phyloP scores from a whole-genome alignment of 2,329 filamentous ascomycete species.

The Keithomyces neogunnii region DNA sequence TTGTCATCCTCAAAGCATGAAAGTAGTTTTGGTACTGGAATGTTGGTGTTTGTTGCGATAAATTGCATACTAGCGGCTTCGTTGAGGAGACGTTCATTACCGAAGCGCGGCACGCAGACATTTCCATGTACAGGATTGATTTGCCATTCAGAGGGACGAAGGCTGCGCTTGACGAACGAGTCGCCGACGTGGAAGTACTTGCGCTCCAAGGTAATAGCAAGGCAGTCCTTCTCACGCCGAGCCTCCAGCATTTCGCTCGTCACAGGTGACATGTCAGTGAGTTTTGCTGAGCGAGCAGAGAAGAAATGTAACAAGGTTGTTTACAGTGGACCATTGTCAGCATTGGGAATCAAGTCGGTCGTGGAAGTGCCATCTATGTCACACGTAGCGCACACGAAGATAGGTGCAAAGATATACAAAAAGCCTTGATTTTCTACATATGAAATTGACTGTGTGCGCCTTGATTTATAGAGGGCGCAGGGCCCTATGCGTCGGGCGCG shows the following conservation, averaged over 20 bases:
- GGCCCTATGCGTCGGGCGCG: too few relatives aligned
- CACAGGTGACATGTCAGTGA: slow-evolving; percentile 3
- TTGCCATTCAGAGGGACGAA: slow-evolving; percentile 8
- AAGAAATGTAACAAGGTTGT: too few relatives aligned
- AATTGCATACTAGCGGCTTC: slow-evolving; percentile 10
- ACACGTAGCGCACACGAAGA: too few relatives aligned
- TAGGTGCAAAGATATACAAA: too few relatives aligned
- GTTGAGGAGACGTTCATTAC: slow-evolving; percentile 12
- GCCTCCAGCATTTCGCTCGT: slow-evolving; percentile 6
- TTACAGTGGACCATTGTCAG: too few relatives aligned
- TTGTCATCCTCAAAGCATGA: slow-evolving; percentile 8
- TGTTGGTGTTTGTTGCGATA: slow-evolving; percentile 9
- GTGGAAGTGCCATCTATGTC: too few relatives aligned
- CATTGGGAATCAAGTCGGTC: too few relatives aligned
- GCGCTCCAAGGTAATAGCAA: slow-evolving; percentile 3
- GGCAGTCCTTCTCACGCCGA: slow-evolving; percentile 5
- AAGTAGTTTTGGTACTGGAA: slow-evolving; percentile 13
- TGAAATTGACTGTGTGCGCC: too few relatives aligned
- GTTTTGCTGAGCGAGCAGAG: slow-evolving; percentile 6
- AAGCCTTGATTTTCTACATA: too few relatives aligned
- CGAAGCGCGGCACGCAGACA: slow-evolving; percentile 7
- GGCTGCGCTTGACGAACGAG: slow-evolving; percentile 7
- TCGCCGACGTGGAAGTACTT: slow-evolving; percentile 5
- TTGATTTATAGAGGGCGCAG: too few relatives aligned
- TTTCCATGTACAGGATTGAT: slow-evolving; percentile 3